Conservation (phyloP, 768 basidiomycete genomes). For the Phaeotremella skinneri region DNA sequence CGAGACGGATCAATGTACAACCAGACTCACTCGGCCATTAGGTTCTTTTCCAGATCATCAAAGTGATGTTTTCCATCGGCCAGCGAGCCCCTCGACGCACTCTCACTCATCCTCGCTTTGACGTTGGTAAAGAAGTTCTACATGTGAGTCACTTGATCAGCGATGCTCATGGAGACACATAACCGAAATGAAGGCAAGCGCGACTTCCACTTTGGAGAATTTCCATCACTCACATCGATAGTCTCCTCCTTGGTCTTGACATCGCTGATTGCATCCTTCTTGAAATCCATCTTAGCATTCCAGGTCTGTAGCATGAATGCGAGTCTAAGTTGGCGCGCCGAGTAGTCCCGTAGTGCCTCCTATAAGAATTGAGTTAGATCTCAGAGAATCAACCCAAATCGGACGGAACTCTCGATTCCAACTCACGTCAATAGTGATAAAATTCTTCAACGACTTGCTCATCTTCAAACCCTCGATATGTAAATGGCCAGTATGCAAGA, state of each 20-base stretch:
- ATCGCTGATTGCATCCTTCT: constrained; percentile 79
- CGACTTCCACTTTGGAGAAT: neutral
- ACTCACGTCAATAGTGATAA: constrained; percentile 75
- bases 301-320: constrained; percentile 88
- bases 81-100: constrained; percentile 32
- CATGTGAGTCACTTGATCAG: neutral
- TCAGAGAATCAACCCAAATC: neutral
- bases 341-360: constrained; percentile 81
- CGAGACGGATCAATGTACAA: neutral
- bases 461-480: constrained; percentile 99
- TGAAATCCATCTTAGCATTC: constrained; percentile 92
- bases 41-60: constrained; percentile 62
- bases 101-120: constrained; percentile 72
- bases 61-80: constrained; percentile 54
- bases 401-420: constrained; percentile 11
- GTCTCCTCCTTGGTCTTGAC: constrained; percentile 77
- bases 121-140: constrained; percentile 92
- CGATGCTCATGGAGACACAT: neutral
- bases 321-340: constrained; percentile 82
- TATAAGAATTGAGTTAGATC: constrained; percentile 45
- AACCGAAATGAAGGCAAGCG: neutral
- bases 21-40: constrained; percentile 62
- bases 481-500: constrained; percentile 95
- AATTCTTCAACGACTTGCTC: constrained; percentile 99
- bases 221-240: constrained; percentile 66